These are phyloP conservation scores for Starmera amethionina DNA, from an alignment of 805 yeast species.

Conservation along the genomic window DNA sequence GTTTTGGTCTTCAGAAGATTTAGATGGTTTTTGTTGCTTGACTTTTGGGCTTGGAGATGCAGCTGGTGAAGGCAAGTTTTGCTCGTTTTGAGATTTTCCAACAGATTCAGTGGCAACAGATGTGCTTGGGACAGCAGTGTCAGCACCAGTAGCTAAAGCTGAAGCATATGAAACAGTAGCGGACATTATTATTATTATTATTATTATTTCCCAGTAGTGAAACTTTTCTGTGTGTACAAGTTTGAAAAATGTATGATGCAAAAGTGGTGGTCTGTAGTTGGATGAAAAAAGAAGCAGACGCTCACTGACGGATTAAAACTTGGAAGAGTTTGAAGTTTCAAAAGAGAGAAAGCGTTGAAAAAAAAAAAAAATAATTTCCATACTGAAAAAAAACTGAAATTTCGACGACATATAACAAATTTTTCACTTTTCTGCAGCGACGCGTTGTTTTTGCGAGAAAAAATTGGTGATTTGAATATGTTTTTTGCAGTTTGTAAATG, in stretches of 20 bases:
- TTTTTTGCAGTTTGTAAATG: no score
- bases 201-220: no score
- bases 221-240: background rate
- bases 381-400: no score
- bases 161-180: slow-evolving; percentile 18
- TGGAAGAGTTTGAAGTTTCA: no score
- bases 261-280: background rate
- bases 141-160: slow-evolving; percentile 16
- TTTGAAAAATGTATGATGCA: background rate
- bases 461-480: no score
- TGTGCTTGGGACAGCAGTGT: background rate
- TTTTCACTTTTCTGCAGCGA: no score
- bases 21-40: no score
- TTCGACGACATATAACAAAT: no score
- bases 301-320: no score
- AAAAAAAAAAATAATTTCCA: background rate
- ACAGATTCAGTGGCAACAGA: background rate
- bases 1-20: slow-evolving; percentile 2
- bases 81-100: background rate
- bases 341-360: background rate
- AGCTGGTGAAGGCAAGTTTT: slow-evolving; percentile 2
- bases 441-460: no score
- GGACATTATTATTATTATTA: slow-evolving; percentile 1
- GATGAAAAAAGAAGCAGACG: no score
- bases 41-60: slow-evolving; percentile 11